Conservation (phyloP, 164 flowering plant genomes). For the Cinnamomum chago region DNA sequence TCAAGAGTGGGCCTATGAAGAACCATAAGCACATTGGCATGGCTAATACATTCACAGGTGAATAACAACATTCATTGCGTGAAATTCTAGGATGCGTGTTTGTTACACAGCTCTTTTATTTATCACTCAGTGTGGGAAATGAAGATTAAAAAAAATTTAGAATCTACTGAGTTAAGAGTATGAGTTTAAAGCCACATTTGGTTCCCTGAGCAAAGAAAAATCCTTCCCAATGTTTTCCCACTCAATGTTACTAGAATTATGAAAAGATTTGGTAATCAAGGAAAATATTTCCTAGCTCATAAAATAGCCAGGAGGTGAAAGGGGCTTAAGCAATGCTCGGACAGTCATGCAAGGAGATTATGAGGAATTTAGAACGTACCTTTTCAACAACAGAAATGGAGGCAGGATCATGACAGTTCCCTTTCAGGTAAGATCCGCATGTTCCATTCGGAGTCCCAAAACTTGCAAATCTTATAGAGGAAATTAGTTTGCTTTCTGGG, state of each 20-base stretch:
- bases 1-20: background rate
- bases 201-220: background rate
- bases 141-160: too few relatives aligned
- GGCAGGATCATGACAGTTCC: slow-evolving; percentile 69
- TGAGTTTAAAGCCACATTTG: background rate
- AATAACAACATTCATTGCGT: background rate
- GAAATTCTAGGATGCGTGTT: background rate
- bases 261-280: background rate
- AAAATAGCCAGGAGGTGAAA: background rate
- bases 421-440: slow-evolving; percentile 63
- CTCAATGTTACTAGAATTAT: background rate
- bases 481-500: slow-evolving; percentile 44
- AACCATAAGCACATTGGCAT: background rate
- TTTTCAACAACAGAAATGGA: slow-evolving; percentile 50
- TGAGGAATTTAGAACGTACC: slow-evolving; percentile 28
- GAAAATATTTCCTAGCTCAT: background rate
- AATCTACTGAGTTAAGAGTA: background rate
- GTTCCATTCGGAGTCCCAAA: slow-evolving; percentile 78
- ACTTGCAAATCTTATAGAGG: slow-evolving; percentile 73
- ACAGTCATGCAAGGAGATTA: background rate
- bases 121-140: background rate
- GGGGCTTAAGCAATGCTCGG: background rate
- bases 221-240: background rate
- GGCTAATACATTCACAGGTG: background rate
- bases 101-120: background rate